phyloP scores from a whole-genome alignment of 108 stramenopile genomes.

The Fragilariopsis cylindrus region DNA sequence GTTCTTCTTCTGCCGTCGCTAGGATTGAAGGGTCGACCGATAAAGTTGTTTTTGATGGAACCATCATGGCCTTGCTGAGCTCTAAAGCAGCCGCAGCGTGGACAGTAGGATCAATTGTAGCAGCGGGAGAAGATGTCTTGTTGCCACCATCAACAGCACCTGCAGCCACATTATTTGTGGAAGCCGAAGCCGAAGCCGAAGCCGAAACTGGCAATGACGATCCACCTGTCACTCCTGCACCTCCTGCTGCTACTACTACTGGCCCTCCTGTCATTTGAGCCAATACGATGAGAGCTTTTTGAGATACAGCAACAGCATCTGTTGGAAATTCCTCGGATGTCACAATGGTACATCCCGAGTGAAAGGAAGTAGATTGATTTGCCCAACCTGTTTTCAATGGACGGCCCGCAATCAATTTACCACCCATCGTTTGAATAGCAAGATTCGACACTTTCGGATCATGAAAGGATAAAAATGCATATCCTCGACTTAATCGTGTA shows the following conservation, averaged over 20 bases:
- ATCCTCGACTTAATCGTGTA: slow-evolving; percentile 70
- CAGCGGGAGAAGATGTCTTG: too few relatives aligned
- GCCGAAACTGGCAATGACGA: neutral
- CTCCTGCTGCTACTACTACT: neutral
- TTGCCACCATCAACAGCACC: too few relatives aligned
- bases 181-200: too few relatives aligned
- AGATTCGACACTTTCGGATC: slow-evolving; percentile 83
- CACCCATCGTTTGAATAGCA: slow-evolving; percentile 88
- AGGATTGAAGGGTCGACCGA: neutral
- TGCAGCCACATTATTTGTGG: too few relatives aligned
- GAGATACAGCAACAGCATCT: slow-evolving; percentile 66
- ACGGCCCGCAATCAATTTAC: slow-evolving; percentile 61
- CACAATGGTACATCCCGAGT: slow-evolving; percentile 49
- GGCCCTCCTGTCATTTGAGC: slow-evolving; percentile 30
- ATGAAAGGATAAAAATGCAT: slow-evolving; percentile 73
- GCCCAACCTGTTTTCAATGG: slow-evolving; percentile 89
- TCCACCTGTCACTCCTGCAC: neutral
- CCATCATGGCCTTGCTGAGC: too few relatives aligned
- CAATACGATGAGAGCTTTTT: slow-evolving; percentile 55
- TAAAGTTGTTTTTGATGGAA: neutral
- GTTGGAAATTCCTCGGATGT: slow-evolving; percentile 67
- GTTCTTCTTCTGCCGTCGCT: slow-evolving; percentile 3
- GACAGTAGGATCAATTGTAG: too few relatives aligned
- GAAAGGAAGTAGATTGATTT: slow-evolving; percentile 39
- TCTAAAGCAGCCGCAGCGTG: too few relatives aligned